Conservation (phyloP, 2,329 filamentous ascomycete genomes). For the Aspergillus sp. region DNA sequence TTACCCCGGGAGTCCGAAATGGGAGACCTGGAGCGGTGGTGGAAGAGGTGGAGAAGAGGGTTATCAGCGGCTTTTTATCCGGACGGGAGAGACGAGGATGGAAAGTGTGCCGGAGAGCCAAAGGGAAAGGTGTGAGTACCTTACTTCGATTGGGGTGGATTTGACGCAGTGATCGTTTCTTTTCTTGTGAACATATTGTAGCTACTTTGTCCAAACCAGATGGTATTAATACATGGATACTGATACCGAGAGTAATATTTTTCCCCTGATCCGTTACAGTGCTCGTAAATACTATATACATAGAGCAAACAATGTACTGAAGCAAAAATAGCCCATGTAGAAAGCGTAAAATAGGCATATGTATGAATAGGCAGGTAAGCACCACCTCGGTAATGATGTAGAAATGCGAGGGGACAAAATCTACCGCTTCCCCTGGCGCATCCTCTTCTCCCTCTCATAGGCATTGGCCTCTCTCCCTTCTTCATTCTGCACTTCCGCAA, state of each 20-base stretch:
- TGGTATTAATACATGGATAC: neutral
- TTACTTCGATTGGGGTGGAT: slow-evolving; percentile 48
- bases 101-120: slow-evolving; percentile 44
- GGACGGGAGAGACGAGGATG: slow-evolving; percentile 49
- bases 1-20: slow-evolving; percentile 48
- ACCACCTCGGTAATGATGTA: no score
- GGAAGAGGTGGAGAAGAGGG: slow-evolving; percentile 24
- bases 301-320: slow-evolving; percentile 8
- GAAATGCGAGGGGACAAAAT: neutral
- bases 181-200: neutral
- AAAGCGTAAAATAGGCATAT: neutral
- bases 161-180: slow-evolving; percentile 45
- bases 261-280: neutral
- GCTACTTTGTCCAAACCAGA: neutral
- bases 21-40: slow-evolving; percentile 49
- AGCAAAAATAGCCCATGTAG: neutral
- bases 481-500: slow-evolving; percentile 94
- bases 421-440: slow-evolving; percentile 64
- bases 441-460: slow-evolving; percentile 83
- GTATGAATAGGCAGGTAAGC: neutral
- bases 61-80: slow-evolving; percentile 40
- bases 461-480: slow-evolving; percentile 83
- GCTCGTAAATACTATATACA: neutral
- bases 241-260: neutral
- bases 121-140: slow-evolving; percentile 49